These are phyloP conservation scores for Excoecaria cochinchinensis DNA, from an alignment of 345 rosid genomes.

Conservation along the genomic window DNA sequence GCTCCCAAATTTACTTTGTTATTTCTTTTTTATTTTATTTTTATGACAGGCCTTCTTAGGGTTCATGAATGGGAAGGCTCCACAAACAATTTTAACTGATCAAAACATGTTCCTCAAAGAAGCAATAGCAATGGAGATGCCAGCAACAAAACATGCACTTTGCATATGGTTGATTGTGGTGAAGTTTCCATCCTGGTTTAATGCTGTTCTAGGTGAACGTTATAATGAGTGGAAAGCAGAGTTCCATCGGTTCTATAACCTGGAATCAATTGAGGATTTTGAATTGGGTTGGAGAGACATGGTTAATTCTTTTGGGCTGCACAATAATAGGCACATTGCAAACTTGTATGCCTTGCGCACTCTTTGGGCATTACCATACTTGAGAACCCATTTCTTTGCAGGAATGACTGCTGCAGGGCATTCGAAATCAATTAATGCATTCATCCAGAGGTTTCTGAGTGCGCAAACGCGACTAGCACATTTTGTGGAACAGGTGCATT, in stretches of 20 bases:
- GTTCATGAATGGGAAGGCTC: conserved; percentile 90
- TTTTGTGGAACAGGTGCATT: conserved; percentile 82
- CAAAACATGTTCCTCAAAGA: conserved; percentile 92
- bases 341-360: conserved; percentile 67
- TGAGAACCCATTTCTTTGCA: conserved; percentile 83
- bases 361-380: conserved; percentile 84
- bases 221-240: conserved; percentile 95
- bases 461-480: conserved; percentile 91
- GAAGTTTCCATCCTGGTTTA: conserved; percentile 95
- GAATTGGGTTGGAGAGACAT: conserved; percentile 92
- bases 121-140: conserved; percentile 85
- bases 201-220: conserved; percentile 84
- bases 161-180: conserved; percentile 97
- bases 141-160: conserved; percentile 78
- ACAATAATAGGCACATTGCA: conserved; percentile 74
- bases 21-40: neutral
- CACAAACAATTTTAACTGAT: conserved; percentile 86
- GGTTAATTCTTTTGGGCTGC: conserved; percentile 79
- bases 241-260: conserved; percentile 76
- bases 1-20: conserved; percentile 14
- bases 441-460: conserved; percentile 87
- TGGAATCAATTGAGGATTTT: conserved; percentile 78
- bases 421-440: conserved; percentile 81
- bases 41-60: conserved; percentile 63
- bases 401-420: conserved; percentile 75